A percentile compares a stretch with the other conserved stretches of the same genome.
Evolutionary conservation across 2,329 filamentous ascomycete species (phyloP).

Genomic region (Zymoseptoria ardabiliae): DNA sequence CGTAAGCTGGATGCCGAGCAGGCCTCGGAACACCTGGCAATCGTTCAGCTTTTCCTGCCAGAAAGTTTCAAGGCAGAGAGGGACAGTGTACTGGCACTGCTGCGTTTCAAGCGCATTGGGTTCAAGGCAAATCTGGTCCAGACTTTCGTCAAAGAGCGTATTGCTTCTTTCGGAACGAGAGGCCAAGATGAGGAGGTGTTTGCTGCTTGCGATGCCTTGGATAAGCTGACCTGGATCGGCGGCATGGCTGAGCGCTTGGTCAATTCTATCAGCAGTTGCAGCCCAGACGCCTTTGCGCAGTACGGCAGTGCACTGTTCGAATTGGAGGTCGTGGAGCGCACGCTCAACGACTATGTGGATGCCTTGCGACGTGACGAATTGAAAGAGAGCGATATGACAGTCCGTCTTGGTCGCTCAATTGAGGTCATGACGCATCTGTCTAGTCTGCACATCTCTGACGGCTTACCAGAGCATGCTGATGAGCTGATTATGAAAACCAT

Average conservation of each 20-base stretch:
- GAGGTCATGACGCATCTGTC: constrained; percentile 80
- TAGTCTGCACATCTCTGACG: constrained; percentile 67
- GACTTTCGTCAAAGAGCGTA: constrained; percentile 69
- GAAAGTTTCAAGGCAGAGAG: constrained; percentile 73
- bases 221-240: constrained; percentile 78
- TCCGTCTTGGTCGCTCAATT: constrained; percentile 72
- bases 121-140: constrained; percentile 82
- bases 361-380: constrained; percentile 75
- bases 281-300: constrained; percentile 66
- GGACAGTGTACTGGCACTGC: constrained; percentile 78
- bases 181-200: constrained; percentile 72
- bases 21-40: constrained; percentile 77
- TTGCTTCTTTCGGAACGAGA: constrained; percentile 59
- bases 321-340: constrained; percentile 83
- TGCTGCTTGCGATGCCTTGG: constrained; percentile 70
- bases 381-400: constrained; percentile 73
- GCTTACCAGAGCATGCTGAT: constrained; percentile 67
- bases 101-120: constrained; percentile 77
- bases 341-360: constrained; percentile 83
- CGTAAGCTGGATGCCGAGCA: constrained; percentile 82
- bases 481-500: constrained; percentile 69
- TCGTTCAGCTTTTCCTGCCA: constrained; percentile 82
- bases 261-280: constrained; percentile 70
- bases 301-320: constrained; percentile 79
- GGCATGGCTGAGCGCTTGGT: constrained; percentile 79